Conservation (phyloP, 768 basidiomycete genomes). For the Saitozyma podzolica region DNA sequence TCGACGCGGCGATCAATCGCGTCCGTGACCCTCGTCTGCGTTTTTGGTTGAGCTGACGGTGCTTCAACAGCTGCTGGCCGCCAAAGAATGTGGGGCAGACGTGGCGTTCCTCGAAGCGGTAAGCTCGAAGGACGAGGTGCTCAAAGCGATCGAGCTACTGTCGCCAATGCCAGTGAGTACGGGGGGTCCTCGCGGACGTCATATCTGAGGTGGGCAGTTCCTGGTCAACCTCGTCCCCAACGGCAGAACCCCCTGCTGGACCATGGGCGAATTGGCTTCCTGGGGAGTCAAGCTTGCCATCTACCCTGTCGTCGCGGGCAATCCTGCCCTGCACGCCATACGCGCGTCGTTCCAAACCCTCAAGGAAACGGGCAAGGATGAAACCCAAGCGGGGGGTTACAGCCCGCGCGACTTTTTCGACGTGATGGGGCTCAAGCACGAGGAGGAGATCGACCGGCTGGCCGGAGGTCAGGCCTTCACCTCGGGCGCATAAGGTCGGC, state of each 20-base stretch:
- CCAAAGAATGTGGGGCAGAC: conserved; percentile 72
- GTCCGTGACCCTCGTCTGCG: not conserved
- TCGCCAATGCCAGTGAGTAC: conserved; percentile 62
- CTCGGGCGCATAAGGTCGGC: too few relatives aligned
- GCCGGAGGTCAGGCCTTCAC: conserved; percentile 7
- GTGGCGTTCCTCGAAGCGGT: conserved; percentile 82
- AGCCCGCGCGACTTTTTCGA: conserved; percentile 1
- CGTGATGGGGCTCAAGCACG: conserved; percentile 10
- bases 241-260: conserved; percentile 6
- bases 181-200: too few relatives aligned
- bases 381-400: not conserved
- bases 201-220: not conserved
- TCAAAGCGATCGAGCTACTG: conserved; percentile 65
- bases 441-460: not conserved
- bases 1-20: conserved; percentile 1
- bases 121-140: conserved; percentile 65
- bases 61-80: conserved; percentile 56
- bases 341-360: conserved; percentile 3
- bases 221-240: conserved; percentile 3
- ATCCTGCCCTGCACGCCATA: conserved; percentile 6
- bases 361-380: conserved; percentile 48
- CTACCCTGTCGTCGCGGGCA: conserved; percentile 4
- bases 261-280: not conserved
- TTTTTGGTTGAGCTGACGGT: conserved; percentile 30
- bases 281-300: conserved; percentile 9